Evolutionary conservation across 2,329 filamentous ascomycete genomes (phyloP), one percentile per base, ranked within the genome.

Genomic region (Arthrinium phaeospermum): DNA sequence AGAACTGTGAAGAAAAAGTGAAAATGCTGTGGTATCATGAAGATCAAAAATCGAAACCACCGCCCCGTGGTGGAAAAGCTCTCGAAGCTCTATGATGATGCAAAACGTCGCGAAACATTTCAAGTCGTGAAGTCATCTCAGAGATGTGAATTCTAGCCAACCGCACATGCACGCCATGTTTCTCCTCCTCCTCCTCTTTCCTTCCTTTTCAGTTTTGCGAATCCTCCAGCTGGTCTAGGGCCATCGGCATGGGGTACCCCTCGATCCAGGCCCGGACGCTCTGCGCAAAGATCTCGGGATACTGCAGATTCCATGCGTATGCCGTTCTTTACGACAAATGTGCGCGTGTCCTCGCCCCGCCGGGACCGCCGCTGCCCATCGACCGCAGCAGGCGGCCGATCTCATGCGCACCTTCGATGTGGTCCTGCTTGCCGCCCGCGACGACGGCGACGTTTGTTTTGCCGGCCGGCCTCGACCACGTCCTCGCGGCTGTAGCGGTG

Each of bases 221-320:
- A 22, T 22, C 24, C 10, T 14, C 34, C 57, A 64, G 13, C 41
- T 37, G 8, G 67, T 78, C 77, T 69, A 75, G 75, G 7, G 71
- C 77, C 10, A 71, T 70, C 10, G 82, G 81, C 69, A 84, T 69
- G 34, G 71, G 69, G 34, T 70, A 69, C 27, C 74, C 74, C 47
- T 79, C 75, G 13, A 82, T 72, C 83, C 83, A 85, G 4, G 81
- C 81, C 72, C 75, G 77, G 14, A 85, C 76, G 1, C 77, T 81
- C 47, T 77, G 75, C 0, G 82, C 81, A 74, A 85, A 85, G 8
- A 85, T 68, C 57, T 80, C 74, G 1, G 83, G 84, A 45, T 81
- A 76, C 71, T 85, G 83, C 72, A 85, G 71, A 71, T 84, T 81
- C 84, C 83, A 85, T 49, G 79, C 78, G 75, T 41, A 82, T 77